phyloP scores from a whole-genome alignment of 2,329 filamentous ascomycete species.

The Fusarium fracticaudum region DNA sequence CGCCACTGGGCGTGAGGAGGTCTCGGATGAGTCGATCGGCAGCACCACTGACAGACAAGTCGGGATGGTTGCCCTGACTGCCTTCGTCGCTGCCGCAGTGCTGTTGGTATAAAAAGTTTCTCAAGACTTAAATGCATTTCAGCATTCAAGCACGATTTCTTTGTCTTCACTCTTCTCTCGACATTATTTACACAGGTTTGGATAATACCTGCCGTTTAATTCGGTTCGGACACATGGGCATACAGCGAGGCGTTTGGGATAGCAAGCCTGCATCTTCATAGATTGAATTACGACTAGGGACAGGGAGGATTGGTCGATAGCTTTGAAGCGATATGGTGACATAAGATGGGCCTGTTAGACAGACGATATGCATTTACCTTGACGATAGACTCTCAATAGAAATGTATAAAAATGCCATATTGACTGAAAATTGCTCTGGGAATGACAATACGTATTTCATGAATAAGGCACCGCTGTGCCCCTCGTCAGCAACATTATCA shows the following conservation, averaged over 20 bases:
- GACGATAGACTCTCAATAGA: slow-evolving; percentile 26
- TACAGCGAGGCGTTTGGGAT: slow-evolving; percentile 41
- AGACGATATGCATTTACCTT: background rate
- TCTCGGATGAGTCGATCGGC: slow-evolving; percentile 31
- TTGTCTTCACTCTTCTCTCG: slow-evolving; percentile 18
- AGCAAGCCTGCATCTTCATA: slow-evolving; percentile 19
- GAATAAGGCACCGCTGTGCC: background rate
- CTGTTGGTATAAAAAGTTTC: slow-evolving; percentile 46
- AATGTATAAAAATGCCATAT: slow-evolving; percentile 5
- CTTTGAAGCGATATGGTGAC: background rate
- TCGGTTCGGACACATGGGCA: slow-evolving; percentile 24
- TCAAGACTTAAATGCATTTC: background rate
- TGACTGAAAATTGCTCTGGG: background rate
- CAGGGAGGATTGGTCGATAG: background rate
- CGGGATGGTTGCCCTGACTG: slow-evolving; percentile 53
- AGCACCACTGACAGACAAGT: slow-evolving; percentile 33
- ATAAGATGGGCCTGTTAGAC: slow-evolving; percentile 11
- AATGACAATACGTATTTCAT: background rate
- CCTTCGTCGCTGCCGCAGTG: slow-evolving; percentile 55
- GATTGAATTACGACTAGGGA: slow-evolving; percentile 3
- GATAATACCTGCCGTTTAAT: slow-evolving; percentile 19
- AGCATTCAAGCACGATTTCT: background rate
- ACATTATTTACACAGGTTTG: slow-evolving; percentile 19
- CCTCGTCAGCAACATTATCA: background rate
- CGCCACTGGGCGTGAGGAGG: slow-evolving; percentile 48